These are phyloP conservation scores for Neoscytalidium dimidiatum DNA, from an alignment of 2,329 filamentous ascomycete species.

Conservation along the genomic window DNA sequence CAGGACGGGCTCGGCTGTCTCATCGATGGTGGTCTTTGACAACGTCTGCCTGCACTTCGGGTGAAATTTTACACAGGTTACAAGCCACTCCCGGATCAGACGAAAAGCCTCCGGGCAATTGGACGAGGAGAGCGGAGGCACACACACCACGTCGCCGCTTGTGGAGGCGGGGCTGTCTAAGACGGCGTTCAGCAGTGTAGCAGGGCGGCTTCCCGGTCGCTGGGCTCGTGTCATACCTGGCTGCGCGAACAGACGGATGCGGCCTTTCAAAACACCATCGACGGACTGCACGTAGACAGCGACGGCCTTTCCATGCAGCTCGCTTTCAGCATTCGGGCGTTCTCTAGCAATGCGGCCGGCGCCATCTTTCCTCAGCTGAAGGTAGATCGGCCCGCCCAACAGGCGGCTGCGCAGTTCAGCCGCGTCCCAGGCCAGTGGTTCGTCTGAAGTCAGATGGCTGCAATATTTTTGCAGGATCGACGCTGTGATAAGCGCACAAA, in stretches of 20 bases:
- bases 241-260: constrained; percentile 25
- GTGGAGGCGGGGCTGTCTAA: constrained; percentile 25
- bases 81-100: constrained; percentile 26
- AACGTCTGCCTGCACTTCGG: constrained; percentile 24
- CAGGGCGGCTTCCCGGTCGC: not conserved
- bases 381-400: constrained; percentile 24
- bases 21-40: constrained; percentile 22
- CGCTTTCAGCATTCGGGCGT: not conserved
- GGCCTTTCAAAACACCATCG: constrained; percentile 24
- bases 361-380: constrained; percentile 26
- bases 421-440: constrained; percentile 19
- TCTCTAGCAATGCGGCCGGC: constrained; percentile 21
- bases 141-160: constrained; percentile 26
- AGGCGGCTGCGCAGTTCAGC: constrained; percentile 21
- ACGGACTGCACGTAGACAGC: constrained; percentile 27
- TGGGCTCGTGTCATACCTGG: constrained; percentile 22
- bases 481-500: constrained; percentile 25
- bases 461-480: constrained; percentile 24
- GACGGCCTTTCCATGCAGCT: constrained; percentile 24
- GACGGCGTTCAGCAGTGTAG: constrained; percentile 21
- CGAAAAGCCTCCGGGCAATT: constrained; percentile 28
- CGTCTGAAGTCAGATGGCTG: constrained; percentile 7
- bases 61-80: constrained; percentile 25
- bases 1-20: constrained; percentile 22
- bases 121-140: constrained; percentile 25